Evolutionary conservation across 2,329 filamentous ascomycete species (phyloP).

Genomic region (Calonectria leucothoes): DNA sequence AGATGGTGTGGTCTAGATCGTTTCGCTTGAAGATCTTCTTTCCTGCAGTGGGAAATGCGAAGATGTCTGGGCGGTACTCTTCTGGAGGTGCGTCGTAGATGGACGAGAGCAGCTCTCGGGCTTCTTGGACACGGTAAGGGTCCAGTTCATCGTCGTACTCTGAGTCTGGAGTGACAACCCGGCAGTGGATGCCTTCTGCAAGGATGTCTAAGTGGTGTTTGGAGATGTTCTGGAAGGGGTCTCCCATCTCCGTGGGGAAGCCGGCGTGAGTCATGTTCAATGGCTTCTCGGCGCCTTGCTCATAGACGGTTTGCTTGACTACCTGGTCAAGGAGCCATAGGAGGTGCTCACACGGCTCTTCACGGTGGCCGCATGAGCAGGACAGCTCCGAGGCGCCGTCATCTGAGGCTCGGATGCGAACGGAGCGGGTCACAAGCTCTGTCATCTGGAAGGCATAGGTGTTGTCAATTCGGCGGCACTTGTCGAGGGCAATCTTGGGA

Average conservation of each 20-base stretch:
- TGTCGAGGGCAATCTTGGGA: slow-evolving; percentile 61
- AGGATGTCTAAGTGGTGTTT: slow-evolving; percentile 63
- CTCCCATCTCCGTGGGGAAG: slow-evolving; percentile 58
- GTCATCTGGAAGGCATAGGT: slow-evolving; percentile 68
- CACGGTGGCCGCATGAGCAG: slow-evolving; percentile 58
- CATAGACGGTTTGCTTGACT: slow-evolving; percentile 58
- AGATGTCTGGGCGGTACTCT: slow-evolving; percentile 61
- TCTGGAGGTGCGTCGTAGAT: slow-evolving; percentile 53
- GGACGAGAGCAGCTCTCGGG: slow-evolving; percentile 63
- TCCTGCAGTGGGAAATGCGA: slow-evolving; percentile 43
- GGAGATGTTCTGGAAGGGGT: slow-evolving; percentile 62
- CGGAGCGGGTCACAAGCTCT: slow-evolving; percentile 63
- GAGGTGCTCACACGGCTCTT: slow-evolving; percentile 60
- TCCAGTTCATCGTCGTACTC: slow-evolving; percentile 46
- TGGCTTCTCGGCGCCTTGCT: slow-evolving; percentile 49
- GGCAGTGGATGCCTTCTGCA: slow-evolving; percentile 64
- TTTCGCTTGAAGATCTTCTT: slow-evolving; percentile 54
- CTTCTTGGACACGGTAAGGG: slow-evolving; percentile 57
- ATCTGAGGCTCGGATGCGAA: slow-evolving; percentile 58
- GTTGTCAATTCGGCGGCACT: slow-evolving; percentile 59
- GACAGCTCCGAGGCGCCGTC: slow-evolving; percentile 54
- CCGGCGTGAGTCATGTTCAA: slow-evolving; percentile 57
- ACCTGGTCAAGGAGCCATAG: slow-evolving; percentile 68
- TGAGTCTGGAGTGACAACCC: slow-evolving; percentile 49
- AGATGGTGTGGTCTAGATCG: slow-evolving; percentile 63